phyloP scores from a whole-genome alignment of 1,139 yeast genomes.

The Nakaseomyces delphensis region DNA sequence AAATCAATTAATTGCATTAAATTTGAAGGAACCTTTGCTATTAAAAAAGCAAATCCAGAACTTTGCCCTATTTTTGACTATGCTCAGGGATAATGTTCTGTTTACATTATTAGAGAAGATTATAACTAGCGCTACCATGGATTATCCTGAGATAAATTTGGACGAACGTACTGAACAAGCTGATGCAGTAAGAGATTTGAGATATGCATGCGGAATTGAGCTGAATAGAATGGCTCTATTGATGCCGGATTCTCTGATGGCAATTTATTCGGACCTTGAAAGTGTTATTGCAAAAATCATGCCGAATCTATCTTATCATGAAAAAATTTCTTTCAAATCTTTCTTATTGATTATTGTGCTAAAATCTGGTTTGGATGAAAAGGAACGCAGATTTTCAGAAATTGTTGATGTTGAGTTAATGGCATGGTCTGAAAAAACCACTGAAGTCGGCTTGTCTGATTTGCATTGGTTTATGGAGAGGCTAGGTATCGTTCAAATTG shows the following conservation, averaged over 20 bases:
- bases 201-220: constrained; percentile 93
- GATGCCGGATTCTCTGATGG: constrained; percentile 84
- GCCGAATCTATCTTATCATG: constrained; percentile 76
- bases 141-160: constrained; percentile 53
- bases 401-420: constrained; percentile 87
- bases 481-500: constrained; percentile 87
- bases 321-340: constrained; percentile 87
- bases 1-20: constrained; percentile 64
- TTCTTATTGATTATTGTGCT: constrained; percentile 87
- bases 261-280: constrained; percentile 74
- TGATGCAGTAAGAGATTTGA: constrained; percentile 74
- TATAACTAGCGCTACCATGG: constrained; percentile 78
- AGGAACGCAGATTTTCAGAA: constrained; percentile 65
- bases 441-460: constrained; percentile 81
- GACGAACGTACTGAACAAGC: constrained; percentile 59
- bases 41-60: constrained; percentile 85
- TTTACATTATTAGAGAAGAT: constrained; percentile 81
- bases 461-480: constrained; percentile 98
- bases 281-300: constrained; percentile 67
- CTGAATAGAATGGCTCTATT: constrained; percentile 84
- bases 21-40: constrained; percentile 69
- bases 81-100: constrained; percentile 72
- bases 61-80: constrained; percentile 92
- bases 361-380: constrained; percentile 62
- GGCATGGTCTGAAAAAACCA: constrained; percentile 90